These are phyloP conservation scores for Golubevia sp. DNA, from an alignment of 1,284 basidiomycete species.

Conservation along the genomic window DNA sequence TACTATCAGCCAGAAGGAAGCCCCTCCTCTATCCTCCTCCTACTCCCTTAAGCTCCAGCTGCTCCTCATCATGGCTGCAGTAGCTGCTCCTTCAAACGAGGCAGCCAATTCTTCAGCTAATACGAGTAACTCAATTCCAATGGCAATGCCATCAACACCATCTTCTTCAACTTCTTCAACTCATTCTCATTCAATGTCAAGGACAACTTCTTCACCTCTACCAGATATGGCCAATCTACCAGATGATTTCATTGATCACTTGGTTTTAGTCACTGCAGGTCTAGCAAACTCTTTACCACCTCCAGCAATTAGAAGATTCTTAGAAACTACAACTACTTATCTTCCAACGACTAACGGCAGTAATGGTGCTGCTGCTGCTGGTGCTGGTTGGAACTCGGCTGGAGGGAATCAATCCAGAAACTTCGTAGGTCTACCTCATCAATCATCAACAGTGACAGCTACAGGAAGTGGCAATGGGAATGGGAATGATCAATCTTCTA, in stretches of 20 bases:
- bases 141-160: background rate
- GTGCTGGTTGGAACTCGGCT: too few species aligned
- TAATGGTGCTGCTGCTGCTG: too few species aligned
- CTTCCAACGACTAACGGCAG: background rate
- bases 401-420: too few species aligned
- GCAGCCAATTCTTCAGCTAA: background rate
- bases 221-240: constrained; percentile 34
- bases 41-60: background rate
- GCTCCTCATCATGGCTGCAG: background rate
- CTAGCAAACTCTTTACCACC: constrained; percentile 37
- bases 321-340: background rate
- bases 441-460: background rate
- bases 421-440: background rate
- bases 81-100: background rate
- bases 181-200: constrained; percentile 19
- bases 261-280: constrained; percentile 39
- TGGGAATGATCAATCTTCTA: background rate
- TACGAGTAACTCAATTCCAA: background rate
- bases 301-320: constrained; percentile 4
- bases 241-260: constrained; percentile 46
- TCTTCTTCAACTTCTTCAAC: background rate
- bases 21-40: background rate
- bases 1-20: too few species aligned
- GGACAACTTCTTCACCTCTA: constrained; percentile 39
- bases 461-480: background rate